Evolutionary conservation across 257 asterid species (phyloP).

Genomic region (Nicotiana obtusifolia): DNA sequence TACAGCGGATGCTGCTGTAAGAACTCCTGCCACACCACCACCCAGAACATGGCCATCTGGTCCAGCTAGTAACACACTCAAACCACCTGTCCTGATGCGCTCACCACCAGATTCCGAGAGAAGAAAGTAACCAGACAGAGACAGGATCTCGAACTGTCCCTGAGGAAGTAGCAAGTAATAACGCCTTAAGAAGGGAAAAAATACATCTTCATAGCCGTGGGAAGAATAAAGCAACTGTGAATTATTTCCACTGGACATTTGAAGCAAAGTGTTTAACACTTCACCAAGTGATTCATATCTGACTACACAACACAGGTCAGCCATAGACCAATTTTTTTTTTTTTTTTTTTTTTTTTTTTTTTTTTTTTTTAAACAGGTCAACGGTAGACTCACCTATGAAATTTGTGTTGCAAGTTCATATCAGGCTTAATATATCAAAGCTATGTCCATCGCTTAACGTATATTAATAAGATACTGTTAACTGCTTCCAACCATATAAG

Average conservation of each 20-base stretch:
- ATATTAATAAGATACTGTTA: background rate
- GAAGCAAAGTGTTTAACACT: background rate
- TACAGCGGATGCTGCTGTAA: slow-evolving; percentile 14
- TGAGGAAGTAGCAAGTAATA: slow-evolving; percentile 5
- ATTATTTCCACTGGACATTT: background rate
- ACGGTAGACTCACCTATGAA: background rate
- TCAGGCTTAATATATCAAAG: background rate
- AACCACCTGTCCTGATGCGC: slow-evolving; percentile 17
- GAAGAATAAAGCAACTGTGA: background rate
- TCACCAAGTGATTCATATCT: background rate
- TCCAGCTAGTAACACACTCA: slow-evolving; percentile 16
- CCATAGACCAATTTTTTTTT: background rate
- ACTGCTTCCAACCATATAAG: background rate
- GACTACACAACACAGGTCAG: background rate
- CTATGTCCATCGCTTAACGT: background rate
- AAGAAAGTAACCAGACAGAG: slow-evolving; percentile 18
- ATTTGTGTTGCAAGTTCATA: background rate
- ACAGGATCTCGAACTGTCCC: slow-evolving; percentile 23
- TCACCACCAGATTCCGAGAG: slow-evolving; percentile 15
- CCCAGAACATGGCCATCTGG: slow-evolving; percentile 18
- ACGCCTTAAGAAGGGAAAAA: background rate
- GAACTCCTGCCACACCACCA: slow-evolving; percentile 20
- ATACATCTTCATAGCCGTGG: background rate
- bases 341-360: too few relatives aligned
- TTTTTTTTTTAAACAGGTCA: background rate